These are phyloP conservation scores for Eucalyptus shirleyi DNA, from an alignment of 345 rosid species.

Conservation along the genomic window DNA sequence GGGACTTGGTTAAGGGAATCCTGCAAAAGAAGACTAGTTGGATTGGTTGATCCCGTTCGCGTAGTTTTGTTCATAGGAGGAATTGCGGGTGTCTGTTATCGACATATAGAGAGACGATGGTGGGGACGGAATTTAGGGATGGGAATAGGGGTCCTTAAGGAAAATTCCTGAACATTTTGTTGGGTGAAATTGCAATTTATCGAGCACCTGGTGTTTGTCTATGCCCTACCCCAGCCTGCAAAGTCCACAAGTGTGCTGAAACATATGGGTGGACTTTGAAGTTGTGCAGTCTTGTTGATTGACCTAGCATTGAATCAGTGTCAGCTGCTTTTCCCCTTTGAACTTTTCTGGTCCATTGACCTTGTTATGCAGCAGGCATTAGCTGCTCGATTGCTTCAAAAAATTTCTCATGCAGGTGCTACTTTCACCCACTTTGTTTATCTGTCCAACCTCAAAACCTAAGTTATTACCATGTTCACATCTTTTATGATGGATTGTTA, in stretches of 20 bases:
- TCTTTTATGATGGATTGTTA: background rate
- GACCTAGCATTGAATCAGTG: background rate
- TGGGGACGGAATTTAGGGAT: background rate
- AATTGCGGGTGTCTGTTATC: background rate
- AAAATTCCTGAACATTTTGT: background rate
- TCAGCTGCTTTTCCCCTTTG: background rate
- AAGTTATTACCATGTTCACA: background rate
- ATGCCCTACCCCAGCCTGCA: background rate
- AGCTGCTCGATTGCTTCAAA: background rate
- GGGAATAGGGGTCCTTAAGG: background rate
- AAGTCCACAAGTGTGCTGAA: background rate
- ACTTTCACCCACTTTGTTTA: background rate
- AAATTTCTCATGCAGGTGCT: background rate
- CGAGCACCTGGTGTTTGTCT: background rate
- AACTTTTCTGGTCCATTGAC: background rate
- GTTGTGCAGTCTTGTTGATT: background rate
- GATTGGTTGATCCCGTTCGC: background rate
- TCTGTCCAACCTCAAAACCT: background rate
- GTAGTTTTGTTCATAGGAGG: background rate
- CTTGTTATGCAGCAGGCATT: background rate
- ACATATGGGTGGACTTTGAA: background rate
- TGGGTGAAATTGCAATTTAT: background rate
- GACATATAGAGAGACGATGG: background rate
- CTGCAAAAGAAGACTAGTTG: background rate
- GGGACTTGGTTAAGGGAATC: background rate